Evolutionary conservation across 169 alveolate genomes (phyloP).

Genomic region (Perkinsus marinus): DNA sequence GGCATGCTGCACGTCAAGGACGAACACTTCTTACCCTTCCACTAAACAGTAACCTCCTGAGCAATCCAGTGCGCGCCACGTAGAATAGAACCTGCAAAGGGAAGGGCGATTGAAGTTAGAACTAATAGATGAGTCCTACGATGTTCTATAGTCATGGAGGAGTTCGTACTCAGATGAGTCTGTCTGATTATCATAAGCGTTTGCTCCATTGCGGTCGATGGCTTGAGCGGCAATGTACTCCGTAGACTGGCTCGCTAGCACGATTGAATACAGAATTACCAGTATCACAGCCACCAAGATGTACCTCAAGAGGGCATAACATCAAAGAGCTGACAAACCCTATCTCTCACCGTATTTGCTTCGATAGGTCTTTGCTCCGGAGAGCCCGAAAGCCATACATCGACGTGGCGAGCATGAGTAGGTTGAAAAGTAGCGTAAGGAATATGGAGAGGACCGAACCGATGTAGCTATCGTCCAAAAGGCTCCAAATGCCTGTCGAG

Average conservation of each 20-base stretch:
- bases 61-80: background rate
- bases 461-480: background rate
- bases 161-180: background rate
- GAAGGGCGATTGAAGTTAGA: background rate
- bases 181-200: background rate
- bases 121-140: background rate
- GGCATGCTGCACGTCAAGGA: background rate
- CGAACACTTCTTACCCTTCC: background rate
- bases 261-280: background rate
- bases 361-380: background rate
- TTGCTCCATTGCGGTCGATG: background rate
- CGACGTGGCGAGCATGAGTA: background rate
- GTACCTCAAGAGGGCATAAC: background rate
- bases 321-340: background rate
- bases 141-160: background rate
- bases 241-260: background rate
- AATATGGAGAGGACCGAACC: background rate
- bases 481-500: background rate
- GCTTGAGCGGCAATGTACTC: background rate
- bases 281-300: background rate
- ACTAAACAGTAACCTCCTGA: background rate
- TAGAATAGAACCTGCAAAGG: background rate
- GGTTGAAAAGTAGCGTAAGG: background rate
- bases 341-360: background rate
- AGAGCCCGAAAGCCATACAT: background rate